A percentile compares a stretch with the other conserved stretches of the same genome.
Evolutionary conservation across 176 grass and related monocot species (phyloP).

Genomic region (Avena insularis): DNA sequence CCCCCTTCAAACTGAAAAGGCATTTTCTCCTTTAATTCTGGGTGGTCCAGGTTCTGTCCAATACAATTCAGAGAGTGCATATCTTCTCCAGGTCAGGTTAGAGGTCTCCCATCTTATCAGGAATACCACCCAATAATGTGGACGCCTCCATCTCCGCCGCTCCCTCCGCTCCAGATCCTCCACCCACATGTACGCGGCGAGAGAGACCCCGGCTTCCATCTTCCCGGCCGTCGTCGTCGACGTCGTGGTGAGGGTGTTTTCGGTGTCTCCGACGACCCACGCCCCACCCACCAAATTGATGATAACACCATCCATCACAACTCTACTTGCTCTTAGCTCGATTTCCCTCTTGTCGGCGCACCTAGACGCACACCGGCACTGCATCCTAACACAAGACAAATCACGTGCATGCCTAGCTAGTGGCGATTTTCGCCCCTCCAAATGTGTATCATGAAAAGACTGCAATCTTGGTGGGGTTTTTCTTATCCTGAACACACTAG

Average conservation of each 20-base stretch:
- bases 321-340: background rate
- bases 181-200: slow-evolving; percentile 20
- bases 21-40: background rate
- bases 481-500: too few relatives aligned
- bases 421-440: too few relatives aligned
- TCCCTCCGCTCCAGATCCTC: background rate
- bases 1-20: background rate
- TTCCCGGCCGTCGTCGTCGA: background rate
- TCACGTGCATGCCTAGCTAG: too few relatives aligned
- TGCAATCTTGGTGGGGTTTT: too few relatives aligned
- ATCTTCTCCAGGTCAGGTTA: background rate
- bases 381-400: too few relatives aligned
- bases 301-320: background rate
- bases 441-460: too few relatives aligned
- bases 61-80: background rate
- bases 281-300: slow-evolving; percentile 3
- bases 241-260: background rate
- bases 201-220: background rate
- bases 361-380: background rate
- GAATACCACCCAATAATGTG: background rate
- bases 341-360: background rate
- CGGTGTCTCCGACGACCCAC: background rate
- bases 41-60: background rate
- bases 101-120: background rate
- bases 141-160: background rate